Evolutionary conservation across 805 yeast genomes (phyloP).

Genomic region (Pichia occidentalis): DNA sequence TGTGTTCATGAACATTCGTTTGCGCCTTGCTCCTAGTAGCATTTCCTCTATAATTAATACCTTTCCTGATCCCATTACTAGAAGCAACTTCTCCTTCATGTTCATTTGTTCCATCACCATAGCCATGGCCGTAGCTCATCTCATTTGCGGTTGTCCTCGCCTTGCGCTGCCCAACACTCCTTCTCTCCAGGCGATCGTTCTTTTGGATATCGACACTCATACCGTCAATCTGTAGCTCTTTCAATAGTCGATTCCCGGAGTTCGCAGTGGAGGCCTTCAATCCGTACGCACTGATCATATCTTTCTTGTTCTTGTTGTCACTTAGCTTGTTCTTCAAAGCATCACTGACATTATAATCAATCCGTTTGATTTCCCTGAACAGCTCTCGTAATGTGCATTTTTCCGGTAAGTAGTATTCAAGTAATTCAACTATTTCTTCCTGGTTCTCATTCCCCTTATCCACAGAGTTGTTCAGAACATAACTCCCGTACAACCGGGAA

Average conservation of each 20-base stretch:
- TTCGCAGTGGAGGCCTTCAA: constrained; percentile 3
- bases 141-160: background rate
- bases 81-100: no score
- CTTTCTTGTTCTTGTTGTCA: constrained; percentile 5
- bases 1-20: no score
- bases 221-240: constrained; percentile 13
- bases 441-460: constrained; percentile 18
- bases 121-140: no score
- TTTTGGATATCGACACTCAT: constrained; percentile 9
- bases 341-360: constrained; percentile 3
- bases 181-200: constrained; percentile 6
- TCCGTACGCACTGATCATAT: constrained; percentile 11
- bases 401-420: constrained; percentile 15
- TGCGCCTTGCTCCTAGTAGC: no score
- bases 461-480: constrained; percentile 21
- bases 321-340: background rate
- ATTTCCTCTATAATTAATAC: background rate
- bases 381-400: constrained; percentile 11
- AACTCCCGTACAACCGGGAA: constrained; percentile 23
- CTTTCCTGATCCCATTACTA: no score
- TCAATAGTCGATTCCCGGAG: constrained; percentile 7
- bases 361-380: constrained; percentile 11
- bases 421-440: constrained; percentile 15
- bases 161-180: constrained; percentile 5
- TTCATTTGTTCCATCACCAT: background rate